Evolutionary conservation across 345 rosid genomes (phyloP), one percentile per base, ranked within the genome.

Genomic region (Hibiscus tridactylites): DNA sequence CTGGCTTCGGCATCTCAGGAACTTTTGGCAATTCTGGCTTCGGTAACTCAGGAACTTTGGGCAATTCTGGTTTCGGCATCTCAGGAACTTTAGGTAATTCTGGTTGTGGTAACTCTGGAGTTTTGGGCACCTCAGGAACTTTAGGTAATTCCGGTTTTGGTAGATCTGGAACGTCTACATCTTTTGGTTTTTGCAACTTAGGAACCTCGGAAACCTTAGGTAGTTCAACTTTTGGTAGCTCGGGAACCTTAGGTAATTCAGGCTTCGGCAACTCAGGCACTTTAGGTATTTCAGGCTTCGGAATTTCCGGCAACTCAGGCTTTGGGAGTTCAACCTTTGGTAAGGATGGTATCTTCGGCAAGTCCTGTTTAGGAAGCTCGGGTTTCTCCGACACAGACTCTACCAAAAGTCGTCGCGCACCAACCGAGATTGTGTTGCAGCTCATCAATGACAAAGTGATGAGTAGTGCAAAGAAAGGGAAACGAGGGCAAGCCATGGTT

Each of bases 291-390:
- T 17, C 73, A 2, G 60, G 77, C 21, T 79, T 76, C 0, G 44
- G 64, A 4, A 74, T 0, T 5, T 82, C 75, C 0, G 84, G 82
- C 26, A 79, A 0, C 44, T 80, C 77, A 1, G 61, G 79, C 56
- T 78, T 39, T 52, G 83, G 81, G 0, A 72, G 17, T 49, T 79
- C 79, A 2, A 68, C 58, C n/a, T 77, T 71, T 0, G n/a, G 79
- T 26, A 78, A 4, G 3, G 72, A 67, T 0, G 78, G 73, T 0
- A 73, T 28, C 0, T 16, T 17, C 0, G 35, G 33, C 35, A 65
- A 11, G 9, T 74, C 70, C 0, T 72, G 70, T 46, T 61, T 75
- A 0, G 83, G 81, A 3, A 76, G 1, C 7, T 74, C 77, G 5
- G 73, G 77, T 28, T 59, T 69, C 35, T 21, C 21, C 21, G 21